phyloP scores from a whole-genome alignment of 129 eudicot species.

The Arctium lappa region DNA sequence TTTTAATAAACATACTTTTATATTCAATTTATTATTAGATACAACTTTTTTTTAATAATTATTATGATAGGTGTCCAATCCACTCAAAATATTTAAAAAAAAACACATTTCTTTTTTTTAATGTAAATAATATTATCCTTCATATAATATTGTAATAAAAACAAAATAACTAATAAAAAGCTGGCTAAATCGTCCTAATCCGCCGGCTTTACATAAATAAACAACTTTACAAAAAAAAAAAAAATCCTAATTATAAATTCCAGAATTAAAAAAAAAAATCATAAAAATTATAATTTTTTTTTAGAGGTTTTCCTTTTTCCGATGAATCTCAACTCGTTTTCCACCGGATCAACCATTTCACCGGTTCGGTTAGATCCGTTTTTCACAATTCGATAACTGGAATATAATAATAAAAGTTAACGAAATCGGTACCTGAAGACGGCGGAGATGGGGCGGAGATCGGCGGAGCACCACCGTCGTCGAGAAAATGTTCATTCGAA shows the following conservation, averaged over 20 bases:
- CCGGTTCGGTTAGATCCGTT: not conserved
- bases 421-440: not conserved
- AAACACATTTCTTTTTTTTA: not conserved
- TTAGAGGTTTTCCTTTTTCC: too few species aligned
- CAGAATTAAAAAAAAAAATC: too few species aligned
- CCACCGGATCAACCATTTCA: not conserved
- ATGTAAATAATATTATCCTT: not conserved
- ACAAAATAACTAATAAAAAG: not conserved
- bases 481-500: constrained; percentile 9
- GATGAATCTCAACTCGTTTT: not conserved
- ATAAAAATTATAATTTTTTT: too few species aligned
- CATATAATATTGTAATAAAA: not conserved
- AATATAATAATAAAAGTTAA: not conserved
- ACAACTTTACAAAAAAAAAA: too few species aligned
- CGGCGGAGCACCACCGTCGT: not conserved
- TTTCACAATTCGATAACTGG: not conserved
- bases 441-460: not conserved
- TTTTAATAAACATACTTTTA: too few species aligned
- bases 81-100: not conserved
- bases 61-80: not conserved
- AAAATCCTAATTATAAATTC: too few species aligned
- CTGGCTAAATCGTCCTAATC: not conserved
- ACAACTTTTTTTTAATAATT: not conserved
- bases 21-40: not conserved
- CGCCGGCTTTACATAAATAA: not conserved